phyloP scores from a whole-genome alignment of 2,329 filamentous ascomycete genomes.

The Aspergillus uvarum region DNA sequence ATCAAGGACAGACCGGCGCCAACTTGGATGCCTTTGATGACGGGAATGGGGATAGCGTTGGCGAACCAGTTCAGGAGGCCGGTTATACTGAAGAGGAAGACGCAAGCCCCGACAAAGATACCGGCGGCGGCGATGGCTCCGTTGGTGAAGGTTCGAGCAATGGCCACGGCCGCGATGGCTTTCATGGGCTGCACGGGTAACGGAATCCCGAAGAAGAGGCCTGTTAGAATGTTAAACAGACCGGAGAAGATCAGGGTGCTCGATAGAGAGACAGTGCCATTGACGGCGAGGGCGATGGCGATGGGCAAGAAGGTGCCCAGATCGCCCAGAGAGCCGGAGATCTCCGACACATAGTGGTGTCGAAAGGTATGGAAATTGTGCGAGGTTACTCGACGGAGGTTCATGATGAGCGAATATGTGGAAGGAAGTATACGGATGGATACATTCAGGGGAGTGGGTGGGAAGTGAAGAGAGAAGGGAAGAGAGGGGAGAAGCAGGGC shows the following conservation, averaged over 20 bases:
- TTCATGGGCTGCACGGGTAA: slow-evolving; percentile 87
- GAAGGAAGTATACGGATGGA: neutral
- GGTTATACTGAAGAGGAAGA: slow-evolving; percentile 75
- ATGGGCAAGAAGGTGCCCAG: slow-evolving; percentile 86
- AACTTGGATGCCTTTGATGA: slow-evolving; percentile 93
- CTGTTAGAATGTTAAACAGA: slow-evolving; percentile 80
- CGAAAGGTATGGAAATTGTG: slow-evolving; percentile 60
- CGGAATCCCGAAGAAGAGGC: slow-evolving; percentile 79
- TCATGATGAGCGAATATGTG: slow-evolving; percentile 19
- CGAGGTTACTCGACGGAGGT: slow-evolving; percentile 22
- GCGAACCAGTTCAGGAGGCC: slow-evolving; percentile 75
- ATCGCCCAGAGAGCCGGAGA: slow-evolving; percentile 86
- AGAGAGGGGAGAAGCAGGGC: neutral
- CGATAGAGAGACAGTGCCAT: slow-evolving; percentile 75
- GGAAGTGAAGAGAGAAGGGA: neutral
- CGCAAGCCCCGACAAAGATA: slow-evolving; percentile 70
- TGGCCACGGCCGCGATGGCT: slow-evolving; percentile 89
- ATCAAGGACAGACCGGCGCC: slow-evolving; percentile 84
- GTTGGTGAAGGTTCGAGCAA: slow-evolving; percentile 65
- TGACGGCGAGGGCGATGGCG: slow-evolving; percentile 78
- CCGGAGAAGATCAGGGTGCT: slow-evolving; percentile 87
- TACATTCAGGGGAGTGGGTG: neutral
- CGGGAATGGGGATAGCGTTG: slow-evolving; percentile 73
- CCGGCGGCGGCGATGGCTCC: slow-evolving; percentile 79
- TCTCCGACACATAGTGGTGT: slow-evolving; percentile 64